Conservation (phyloP, 495 filamentous ascomycete genomes). For the Podospora pseudocomata region DNA sequence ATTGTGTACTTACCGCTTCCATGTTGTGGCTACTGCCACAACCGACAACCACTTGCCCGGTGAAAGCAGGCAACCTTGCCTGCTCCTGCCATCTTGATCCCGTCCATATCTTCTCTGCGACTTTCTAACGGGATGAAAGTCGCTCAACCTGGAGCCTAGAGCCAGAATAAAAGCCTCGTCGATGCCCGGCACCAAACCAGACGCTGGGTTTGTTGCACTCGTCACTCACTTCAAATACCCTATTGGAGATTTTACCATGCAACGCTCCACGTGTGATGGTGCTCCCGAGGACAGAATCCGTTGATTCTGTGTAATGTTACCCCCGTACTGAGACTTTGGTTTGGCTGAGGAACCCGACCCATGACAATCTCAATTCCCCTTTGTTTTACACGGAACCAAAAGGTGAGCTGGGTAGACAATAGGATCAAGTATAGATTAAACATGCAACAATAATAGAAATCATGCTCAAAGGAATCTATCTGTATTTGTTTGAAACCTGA, state of each 20-base stretch:
- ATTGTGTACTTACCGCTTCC: too few relatives aligned
- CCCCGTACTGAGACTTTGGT: background rate
- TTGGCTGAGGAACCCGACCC: background rate
- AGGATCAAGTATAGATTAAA: too few relatives aligned
- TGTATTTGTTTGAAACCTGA: too few relatives aligned
- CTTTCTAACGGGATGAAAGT: background rate
- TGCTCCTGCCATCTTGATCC: background rate
- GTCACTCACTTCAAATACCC: background rate
- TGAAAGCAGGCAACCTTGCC: background rate
- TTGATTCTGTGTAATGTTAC: background rate
- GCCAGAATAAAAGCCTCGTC: background rate
- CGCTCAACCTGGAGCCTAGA: background rate
- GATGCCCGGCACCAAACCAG: background rate
- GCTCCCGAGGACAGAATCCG: background rate
- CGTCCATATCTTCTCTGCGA: too few relatives aligned
- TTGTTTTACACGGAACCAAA: background rate
- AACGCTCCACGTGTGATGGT: background rate
- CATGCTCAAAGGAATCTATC: too few relatives aligned
- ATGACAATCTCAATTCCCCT: background rate
- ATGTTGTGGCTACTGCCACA: background rate
- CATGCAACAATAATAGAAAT: too few relatives aligned
- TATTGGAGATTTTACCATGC: background rate
- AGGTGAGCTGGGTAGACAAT: background rate
- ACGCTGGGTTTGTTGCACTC: background rate
- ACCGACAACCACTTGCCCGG: background rate